These are phyloP conservation scores for Penicillium sp. DNA, from an alignment of 2,329 filamentous ascomycete species.

Conservation along the genomic window DNA sequence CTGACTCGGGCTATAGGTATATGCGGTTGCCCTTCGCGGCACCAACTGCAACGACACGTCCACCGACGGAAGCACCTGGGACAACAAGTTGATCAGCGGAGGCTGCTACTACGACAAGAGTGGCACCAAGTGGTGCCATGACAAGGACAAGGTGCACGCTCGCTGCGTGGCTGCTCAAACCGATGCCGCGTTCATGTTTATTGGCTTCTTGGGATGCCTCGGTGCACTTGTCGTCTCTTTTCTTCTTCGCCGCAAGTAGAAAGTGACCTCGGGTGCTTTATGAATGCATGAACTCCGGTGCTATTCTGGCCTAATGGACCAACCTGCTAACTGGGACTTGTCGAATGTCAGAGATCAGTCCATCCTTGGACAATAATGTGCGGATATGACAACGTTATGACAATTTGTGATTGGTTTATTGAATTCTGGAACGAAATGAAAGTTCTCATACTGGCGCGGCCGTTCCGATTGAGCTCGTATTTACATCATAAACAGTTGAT, in stretches of 20 bases:
- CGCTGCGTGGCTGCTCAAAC: slow-evolving; percentile 23
- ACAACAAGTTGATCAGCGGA: slow-evolving; percentile 20
- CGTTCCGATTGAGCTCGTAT: too few relatives aligned
- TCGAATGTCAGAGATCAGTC: too few relatives aligned
- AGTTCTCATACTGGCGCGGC: too few relatives aligned
- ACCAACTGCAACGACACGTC: slow-evolving; percentile 12
- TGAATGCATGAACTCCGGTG: too few relatives aligned
- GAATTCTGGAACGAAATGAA: too few relatives aligned
- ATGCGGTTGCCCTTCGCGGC: slow-evolving; percentile 20
- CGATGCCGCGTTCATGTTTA: slow-evolving; percentile 26
- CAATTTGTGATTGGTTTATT: too few relatives aligned
- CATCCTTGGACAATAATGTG: too few relatives aligned
- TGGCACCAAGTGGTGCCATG: slow-evolving; percentile 2
- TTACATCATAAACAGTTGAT: too few relatives aligned
- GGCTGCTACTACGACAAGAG: slow-evolving; percentile 13
- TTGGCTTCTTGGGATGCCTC: slow-evolving; percentile 17
- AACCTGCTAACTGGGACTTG: too few relatives aligned
- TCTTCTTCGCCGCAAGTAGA: slow-evolving; percentile 5
- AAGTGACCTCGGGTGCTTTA: too few relatives aligned
- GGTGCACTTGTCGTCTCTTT: slow-evolving; percentile 10
- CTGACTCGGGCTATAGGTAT: slow-evolving; percentile 15
- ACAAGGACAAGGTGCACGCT: slow-evolving; percentile 10
- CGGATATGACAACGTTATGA: too few relatives aligned
- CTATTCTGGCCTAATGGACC: too few relatives aligned
- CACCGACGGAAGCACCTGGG: slow-evolving; percentile 4